A percentile compares a stretch with the other conserved stretches of the same genome.
These are phyloP conservation scores for Aegilops umbellulata DNA, from an alignment of 176 grass and related monocot species.

Conservation along the genomic window DNA sequence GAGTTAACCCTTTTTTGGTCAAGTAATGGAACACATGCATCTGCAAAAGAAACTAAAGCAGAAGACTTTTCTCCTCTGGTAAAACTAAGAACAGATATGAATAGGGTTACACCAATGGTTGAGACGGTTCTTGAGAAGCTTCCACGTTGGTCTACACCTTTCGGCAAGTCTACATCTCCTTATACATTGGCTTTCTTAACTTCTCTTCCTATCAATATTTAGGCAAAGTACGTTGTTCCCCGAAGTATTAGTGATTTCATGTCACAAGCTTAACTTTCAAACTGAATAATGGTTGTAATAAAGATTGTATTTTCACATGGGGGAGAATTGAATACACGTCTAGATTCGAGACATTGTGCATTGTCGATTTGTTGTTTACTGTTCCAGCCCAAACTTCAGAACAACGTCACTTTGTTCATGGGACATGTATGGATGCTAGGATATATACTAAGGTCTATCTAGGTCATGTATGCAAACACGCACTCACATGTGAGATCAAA, in stretches of 20 bases:
- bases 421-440: neutral
- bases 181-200: slow-evolving; percentile 79
- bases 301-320: neutral
- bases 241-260: neutral
- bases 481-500: too few relatives aligned
- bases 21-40: slow-evolving; percentile 19
- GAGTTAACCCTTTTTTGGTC: slow-evolving; percentile 66
- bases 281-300: neutral
- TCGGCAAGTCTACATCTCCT: slow-evolving; percentile 79
- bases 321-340: neutral
- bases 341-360: neutral
- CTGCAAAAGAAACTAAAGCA: neutral
- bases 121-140: slow-evolving; percentile 66
- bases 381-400: neutral
- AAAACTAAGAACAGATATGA: slow-evolving; percentile 79
- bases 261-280: neutral
- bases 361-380: neutral
- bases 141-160: slow-evolving; percentile 74
- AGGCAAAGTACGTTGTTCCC: slow-evolving; percentile 11
- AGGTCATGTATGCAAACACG: too few relatives aligned
- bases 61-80: slow-evolving; percentile 37
- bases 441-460: too few relatives aligned
- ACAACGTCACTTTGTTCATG: neutral
- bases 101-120: slow-evolving; percentile 61
- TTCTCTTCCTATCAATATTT: slow-evolving; percentile 72